Conservation (phyloP, 495 filamentous ascomycete genomes). For the Beverwykella pulmonaria region DNA sequence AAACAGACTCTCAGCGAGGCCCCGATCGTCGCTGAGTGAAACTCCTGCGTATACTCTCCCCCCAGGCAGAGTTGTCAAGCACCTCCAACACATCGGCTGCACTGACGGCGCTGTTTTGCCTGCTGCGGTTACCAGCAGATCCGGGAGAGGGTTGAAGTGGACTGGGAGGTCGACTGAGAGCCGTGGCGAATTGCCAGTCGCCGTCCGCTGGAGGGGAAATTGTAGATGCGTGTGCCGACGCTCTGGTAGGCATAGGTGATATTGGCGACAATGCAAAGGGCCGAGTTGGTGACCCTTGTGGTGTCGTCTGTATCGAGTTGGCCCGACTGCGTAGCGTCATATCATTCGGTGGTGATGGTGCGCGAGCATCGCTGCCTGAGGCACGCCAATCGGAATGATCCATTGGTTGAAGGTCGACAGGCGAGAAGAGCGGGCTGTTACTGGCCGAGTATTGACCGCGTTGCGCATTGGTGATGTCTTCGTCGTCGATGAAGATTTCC, state of each 20-base stretch:
- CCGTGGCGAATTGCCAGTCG: constrained; percentile 46
- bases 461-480: constrained; percentile 47
- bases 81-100: constrained; percentile 78
- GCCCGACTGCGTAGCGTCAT: constrained; percentile 42
- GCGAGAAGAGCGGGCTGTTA: constrained; percentile 34
- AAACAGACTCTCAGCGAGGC: constrained; percentile 22
- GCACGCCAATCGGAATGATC: constrained; percentile 29
- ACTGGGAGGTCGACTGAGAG: constrained; percentile 44
- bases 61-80: constrained; percentile 86
- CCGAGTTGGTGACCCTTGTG: constrained; percentile 34
- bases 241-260: constrained; percentile 20
- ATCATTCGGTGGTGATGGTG: constrained; percentile 28
- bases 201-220: constrained; percentile 32
- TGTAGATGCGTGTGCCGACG: constrained; percentile 32
- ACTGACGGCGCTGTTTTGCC: constrained; percentile 70
- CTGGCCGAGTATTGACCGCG: constrained; percentile 44
- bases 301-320: constrained; percentile 45
- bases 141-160: constrained; percentile 37
- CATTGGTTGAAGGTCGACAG: constrained; percentile 30
- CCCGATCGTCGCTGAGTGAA: constrained; percentile 70
- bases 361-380: constrained; percentile 33
- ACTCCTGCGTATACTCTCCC: constrained; percentile 85
- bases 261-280: constrained; percentile 21
- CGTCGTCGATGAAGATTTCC: constrained; percentile 84
- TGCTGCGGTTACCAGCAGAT: constrained; percentile 45